Evolutionary conservation across 768 basidiomycete genomes (phyloP), one percentile per base, ranked within the genome.

Genomic region (Pulveroboletus sp.): DNA sequence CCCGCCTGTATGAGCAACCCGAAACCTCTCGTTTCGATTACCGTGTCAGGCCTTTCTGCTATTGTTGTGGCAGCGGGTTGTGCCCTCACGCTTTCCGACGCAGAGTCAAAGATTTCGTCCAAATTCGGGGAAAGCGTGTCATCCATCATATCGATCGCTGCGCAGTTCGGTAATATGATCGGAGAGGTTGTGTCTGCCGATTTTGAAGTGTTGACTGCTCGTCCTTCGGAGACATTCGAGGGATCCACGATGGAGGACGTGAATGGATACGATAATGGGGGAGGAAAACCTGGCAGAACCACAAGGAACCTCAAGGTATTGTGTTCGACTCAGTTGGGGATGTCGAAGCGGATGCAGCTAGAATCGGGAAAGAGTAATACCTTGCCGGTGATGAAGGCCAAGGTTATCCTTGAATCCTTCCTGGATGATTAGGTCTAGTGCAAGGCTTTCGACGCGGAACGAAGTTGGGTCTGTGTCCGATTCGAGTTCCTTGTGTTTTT

Each of bases 381-480:
- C 11, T 42, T 42, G 43, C 48, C 46, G 36, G 49, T 51, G 36
- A n/a, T 42, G 24, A 57, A 51, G 31, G 26, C 46, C 1, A 57
- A 47, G 39, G 54, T 57, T 5, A 8, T 57, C 24, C 46, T 57
- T 8, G 46, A 57, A 30, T 50, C 55, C 21, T 51, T 56, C 21
- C 18, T 56, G 32, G 30, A 32, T n/a, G 17, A 13, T 33, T 35
- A 47, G 30, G 33, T 18, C 48, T 35, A 27, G 17, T 15, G 3
- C 11, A 13, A n/a, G 47, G 11, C 8, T 27, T 21, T 7, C 11
- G 5, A 9, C 2, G 8, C 41, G 27, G 6, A 6, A 8, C 27
- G 27, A 28, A 28, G 27, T 28, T 28, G 6, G n/a, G 27, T 28
- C 27, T 28, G 27, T 28, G 27, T 6, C 27, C 8, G 27, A 28